These are phyloP conservation scores for Tetradesmus obliquus DNA, from an alignment of 139 green algal species.

Conservation along the genomic window DNA sequence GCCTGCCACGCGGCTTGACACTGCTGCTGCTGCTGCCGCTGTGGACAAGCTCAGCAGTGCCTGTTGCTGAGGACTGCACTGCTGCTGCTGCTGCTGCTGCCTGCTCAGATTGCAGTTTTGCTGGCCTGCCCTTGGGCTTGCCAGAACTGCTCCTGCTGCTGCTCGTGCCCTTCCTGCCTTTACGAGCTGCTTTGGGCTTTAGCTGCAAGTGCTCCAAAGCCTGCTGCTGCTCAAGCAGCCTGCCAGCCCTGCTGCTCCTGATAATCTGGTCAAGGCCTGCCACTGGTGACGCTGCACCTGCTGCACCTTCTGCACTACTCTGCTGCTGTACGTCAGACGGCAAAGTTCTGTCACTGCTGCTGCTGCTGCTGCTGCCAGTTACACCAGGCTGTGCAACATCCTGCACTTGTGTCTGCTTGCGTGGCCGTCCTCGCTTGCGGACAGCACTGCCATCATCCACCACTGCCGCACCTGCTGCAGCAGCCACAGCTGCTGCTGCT, in stretches of 20 bases:
- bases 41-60: not conserved
- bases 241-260: not conserved
- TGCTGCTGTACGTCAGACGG: not conserved
- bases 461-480: slow-evolving; percentile 1
- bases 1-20: not conserved
- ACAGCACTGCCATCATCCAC: not conserved
- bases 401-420: not conserved
- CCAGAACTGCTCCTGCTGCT: slow-evolving; percentile 17
- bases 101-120: not conserved
- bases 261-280: not conserved
- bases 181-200: not conserved
- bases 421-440: not conserved
- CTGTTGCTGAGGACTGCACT: not conserved
- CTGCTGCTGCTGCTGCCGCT: not conserved
- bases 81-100: not conserved
- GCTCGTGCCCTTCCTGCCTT: not conserved
- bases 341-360: not conserved
- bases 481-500: not conserved
- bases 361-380: slow-evolving; percentile 8
- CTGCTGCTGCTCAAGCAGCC: not conserved
- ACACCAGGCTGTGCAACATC: not conserved
- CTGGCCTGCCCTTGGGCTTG: slow-evolving; percentile 10
- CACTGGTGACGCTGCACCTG: not conserved
- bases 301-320: not conserved
- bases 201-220: not conserved